Conservation (phyloP, 495 filamentous ascomycete species). For the Acidomyces sp. region DNA sequence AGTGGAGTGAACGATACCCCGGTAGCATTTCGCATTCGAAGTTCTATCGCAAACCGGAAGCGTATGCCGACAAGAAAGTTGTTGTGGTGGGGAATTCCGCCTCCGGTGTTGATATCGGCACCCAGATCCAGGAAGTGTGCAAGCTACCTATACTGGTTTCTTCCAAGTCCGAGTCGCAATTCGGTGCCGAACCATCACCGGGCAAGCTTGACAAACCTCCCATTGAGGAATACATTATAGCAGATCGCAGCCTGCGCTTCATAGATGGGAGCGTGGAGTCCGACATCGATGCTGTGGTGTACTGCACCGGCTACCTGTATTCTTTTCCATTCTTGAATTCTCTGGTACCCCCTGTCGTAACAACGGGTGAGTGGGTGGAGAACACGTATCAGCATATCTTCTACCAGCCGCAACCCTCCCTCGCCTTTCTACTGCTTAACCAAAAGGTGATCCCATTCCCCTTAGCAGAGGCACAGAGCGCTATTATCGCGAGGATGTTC, state of each 20-base stretch:
- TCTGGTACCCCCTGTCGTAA: constrained; percentile 46
- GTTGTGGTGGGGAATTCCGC: constrained; percentile 67
- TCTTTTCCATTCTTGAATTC: constrained; percentile 54
- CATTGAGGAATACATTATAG: constrained; percentile 43
- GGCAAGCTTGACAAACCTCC: constrained; percentile 44
- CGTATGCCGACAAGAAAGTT: constrained; percentile 50
- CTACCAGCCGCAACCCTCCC: constrained; percentile 57
- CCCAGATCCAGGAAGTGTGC: constrained; percentile 50
- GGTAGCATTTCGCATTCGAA: constrained; percentile 68
- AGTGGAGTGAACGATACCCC: constrained; percentile 47
- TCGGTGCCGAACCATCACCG: constrained; percentile 15
- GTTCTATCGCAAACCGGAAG: constrained; percentile 50
- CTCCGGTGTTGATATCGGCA: constrained; percentile 67
- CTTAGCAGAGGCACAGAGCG: constrained; percentile 62
- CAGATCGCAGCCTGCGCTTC: constrained; percentile 40
- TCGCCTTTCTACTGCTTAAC: constrained; percentile 63
- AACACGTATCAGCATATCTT: constrained; percentile 68
- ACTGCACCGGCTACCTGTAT: constrained; percentile 65
- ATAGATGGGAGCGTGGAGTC: constrained; percentile 40
- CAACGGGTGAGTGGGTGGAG: constrained; percentile 52
- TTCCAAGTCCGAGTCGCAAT: constrained; percentile 33
- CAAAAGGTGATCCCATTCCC: constrained; percentile 78
- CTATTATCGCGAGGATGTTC: constrained; percentile 64
- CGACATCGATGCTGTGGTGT: constrained; percentile 54
- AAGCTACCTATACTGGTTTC: constrained; percentile 42